These are phyloP conservation scores for Aspergillus fumigatus DNA, from an alignment of 2,329 filamentous ascomycete species.

Conservation along the genomic window DNA sequence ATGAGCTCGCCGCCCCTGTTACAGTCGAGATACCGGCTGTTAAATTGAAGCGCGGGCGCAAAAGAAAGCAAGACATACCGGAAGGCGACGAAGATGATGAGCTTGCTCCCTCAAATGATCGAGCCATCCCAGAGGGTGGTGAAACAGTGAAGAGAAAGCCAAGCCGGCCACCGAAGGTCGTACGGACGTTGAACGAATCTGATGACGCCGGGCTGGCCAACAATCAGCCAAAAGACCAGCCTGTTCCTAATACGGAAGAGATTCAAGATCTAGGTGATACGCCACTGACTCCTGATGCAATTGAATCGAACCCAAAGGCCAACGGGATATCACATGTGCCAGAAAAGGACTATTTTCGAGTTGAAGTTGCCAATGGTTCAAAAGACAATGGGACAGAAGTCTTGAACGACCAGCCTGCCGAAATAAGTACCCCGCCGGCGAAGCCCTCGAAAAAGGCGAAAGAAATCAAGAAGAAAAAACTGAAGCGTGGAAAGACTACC, in stretches of 20 bases:
- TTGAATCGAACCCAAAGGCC: background rate
- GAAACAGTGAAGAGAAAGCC: constrained; percentile 17
- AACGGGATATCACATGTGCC: background rate
- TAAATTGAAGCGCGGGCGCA: constrained; percentile 27
- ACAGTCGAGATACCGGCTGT: constrained; percentile 17
- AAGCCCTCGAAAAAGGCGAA: constrained; percentile 8
- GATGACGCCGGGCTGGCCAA: background rate
- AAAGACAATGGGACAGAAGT: background rate
- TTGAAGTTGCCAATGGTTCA: background rate
- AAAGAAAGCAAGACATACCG: constrained; percentile 25
- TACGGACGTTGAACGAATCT: background rate
- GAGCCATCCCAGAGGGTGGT: background rate
- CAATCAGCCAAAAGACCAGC: background rate
- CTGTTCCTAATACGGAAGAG: background rate
- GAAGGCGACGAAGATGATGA: constrained; percentile 28
- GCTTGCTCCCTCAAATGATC: constrained; percentile 13
- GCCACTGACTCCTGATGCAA: too few species aligned
- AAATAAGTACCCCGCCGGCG: background rate
- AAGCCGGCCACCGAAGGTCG: constrained; percentile 15
- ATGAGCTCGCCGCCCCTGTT: constrained; percentile 27
- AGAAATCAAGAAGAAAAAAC: constrained; percentile 39
- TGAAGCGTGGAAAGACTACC: constrained; percentile 42
- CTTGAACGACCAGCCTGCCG: background rate
- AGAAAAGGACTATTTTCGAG: background rate
- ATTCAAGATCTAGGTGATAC: background rate